These are phyloP conservation scores for Eremomyces bilateralis DNA, from an alignment of 495 filamentous ascomycete genomes.

Conservation along the genomic window DNA sequence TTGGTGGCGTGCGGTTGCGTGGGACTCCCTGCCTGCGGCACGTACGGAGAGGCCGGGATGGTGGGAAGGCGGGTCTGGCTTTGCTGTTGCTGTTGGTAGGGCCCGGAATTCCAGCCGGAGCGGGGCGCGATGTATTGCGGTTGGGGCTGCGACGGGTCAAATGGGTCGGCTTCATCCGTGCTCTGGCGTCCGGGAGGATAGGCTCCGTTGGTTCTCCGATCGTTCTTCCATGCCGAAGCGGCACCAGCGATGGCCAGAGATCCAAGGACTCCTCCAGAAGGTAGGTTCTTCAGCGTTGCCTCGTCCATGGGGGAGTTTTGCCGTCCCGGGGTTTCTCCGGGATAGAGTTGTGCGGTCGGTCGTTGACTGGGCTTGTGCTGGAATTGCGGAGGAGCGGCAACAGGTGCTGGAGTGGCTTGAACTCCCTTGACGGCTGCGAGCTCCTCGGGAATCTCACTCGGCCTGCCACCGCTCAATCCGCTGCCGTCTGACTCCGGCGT, in stretches of 20 bases:
- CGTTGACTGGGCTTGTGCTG: slow-evolving; percentile 42
- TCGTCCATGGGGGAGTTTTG: slow-evolving; percentile 64
- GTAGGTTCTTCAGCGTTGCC: slow-evolving; percentile 56
- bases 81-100: slow-evolving; percentile 7
- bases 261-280: slow-evolving; percentile 26
- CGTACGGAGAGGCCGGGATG: slow-evolving; percentile 18
- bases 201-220: slow-evolving; percentile 6
- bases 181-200: slow-evolving; percentile 2
- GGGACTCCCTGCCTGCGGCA: slow-evolving; percentile 12
- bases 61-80: slow-evolving; percentile 12
- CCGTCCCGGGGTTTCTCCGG: slow-evolving; percentile 45
- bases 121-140: neutral
- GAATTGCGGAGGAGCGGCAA: slow-evolving; percentile 56
- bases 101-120: slow-evolving; percentile 7
- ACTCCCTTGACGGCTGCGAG: slow-evolving; percentile 4
- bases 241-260: slow-evolving; percentile 19
- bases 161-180: slow-evolving; percentile 3
- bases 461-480: slow-evolving; percentile 1
- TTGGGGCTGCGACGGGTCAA: slow-evolving; percentile 4
- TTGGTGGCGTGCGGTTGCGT: too few species aligned
- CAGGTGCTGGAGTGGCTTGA: slow-evolving; percentile 42
- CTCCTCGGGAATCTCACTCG: slow-evolving; percentile 1
- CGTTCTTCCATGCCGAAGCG: slow-evolving; percentile 18
- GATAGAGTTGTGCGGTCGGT: slow-evolving; percentile 44
- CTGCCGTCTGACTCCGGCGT: slow-evolving; percentile 6